Conservation (phyloP, 805 yeast species). For the Lachancea nothofagi region DNA sequence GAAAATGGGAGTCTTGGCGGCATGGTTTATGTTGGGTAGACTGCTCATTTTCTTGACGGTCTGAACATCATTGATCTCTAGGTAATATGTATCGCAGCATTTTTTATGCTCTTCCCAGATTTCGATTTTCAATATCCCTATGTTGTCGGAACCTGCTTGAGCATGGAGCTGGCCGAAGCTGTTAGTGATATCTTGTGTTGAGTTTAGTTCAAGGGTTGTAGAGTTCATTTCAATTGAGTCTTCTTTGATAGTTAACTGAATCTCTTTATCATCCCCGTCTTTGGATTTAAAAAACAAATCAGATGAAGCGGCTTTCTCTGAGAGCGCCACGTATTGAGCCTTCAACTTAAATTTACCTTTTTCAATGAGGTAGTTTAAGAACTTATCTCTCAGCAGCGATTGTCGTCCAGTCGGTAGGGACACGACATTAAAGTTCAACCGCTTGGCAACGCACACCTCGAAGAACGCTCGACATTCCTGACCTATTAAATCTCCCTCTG, state of each 20-base stretch:
- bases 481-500: conserved; percentile 19
- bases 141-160: conserved; percentile 11
- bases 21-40: conserved; percentile 1
- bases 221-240: conserved; percentile 23
- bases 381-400: background rate
- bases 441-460: conserved; percentile 24
- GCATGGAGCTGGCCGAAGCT: conserved; percentile 4
- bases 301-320: conserved; percentile 24
- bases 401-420: conserved; percentile 17
- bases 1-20: conserved; percentile 21
- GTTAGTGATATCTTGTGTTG: conserved; percentile 10
- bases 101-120: conserved; percentile 9
- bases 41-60: conserved; percentile 9
- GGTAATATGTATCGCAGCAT: conserved; percentile 17
- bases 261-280: conserved; percentile 13
- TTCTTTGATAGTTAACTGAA: conserved; percentile 22
- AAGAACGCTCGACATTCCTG: conserved; percentile 28
- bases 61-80: conserved; percentile 23
- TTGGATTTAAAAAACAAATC: conserved; percentile 16
- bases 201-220: conserved; percentile 9
- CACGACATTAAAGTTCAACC: conserved; percentile 23
- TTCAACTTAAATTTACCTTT: conserved; percentile 7
- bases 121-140: conserved; percentile 21
- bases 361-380: conserved; percentile 1
- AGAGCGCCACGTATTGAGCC: conserved; percentile 25